A percentile compares a stretch with the other conserved stretches of the same genome.
phyloP scores from a whole-genome alignment of 345 rosid species.

The Anacardium occidentale region DNA sequence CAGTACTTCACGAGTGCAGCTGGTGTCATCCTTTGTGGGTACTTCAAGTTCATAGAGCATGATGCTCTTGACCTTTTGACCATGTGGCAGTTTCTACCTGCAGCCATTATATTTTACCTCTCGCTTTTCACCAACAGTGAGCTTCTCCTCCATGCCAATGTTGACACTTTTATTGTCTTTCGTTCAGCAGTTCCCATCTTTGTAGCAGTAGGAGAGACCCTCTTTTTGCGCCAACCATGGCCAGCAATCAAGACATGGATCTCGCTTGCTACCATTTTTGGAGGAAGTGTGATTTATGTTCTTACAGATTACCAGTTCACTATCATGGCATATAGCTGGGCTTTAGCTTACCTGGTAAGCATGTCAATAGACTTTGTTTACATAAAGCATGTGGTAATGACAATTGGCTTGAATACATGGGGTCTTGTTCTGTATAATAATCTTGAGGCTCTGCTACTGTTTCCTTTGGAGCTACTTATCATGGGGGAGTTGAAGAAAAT shows the following conservation, averaged over 20 bases:
- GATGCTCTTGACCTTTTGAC: constrained; percentile 66
- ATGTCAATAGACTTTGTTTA: constrained; percentile 98
- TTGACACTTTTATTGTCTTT: constrained; percentile 92
- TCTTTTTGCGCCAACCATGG: constrained; percentile 87
- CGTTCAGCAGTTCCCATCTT: constrained; percentile 91
- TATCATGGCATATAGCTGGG: constrained; percentile 82
- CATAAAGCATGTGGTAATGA: constrained; percentile 98
- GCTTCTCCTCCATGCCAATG: constrained; percentile 94
- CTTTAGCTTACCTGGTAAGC: constrained; percentile 78
- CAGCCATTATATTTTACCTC: constrained; percentile 86
- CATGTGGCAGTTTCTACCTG: constrained; percentile 94
- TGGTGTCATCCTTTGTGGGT: constrained; percentile 68
- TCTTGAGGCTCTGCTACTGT: constrained; percentile 87
- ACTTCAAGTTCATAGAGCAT: constrained; percentile 62
- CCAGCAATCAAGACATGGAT: constrained; percentile 82
- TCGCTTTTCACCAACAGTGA: constrained; percentile 95
- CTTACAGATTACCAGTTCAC: constrained; percentile 90
- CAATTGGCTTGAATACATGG: constrained; percentile 91
- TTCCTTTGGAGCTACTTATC: constrained; percentile 85
- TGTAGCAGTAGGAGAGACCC: constrained; percentile 87
- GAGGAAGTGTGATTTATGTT: constrained; percentile 84
- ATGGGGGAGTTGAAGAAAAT: constrained; percentile 96
- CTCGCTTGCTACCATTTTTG: constrained; percentile 73
- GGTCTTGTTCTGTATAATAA: constrained; percentile 95
- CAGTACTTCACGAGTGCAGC: constrained; percentile 89